These are phyloP conservation scores for Huntiella decipiens DNA, from an alignment of 2,329 filamentous ascomycete genomes.

Conservation along the genomic window DNA sequence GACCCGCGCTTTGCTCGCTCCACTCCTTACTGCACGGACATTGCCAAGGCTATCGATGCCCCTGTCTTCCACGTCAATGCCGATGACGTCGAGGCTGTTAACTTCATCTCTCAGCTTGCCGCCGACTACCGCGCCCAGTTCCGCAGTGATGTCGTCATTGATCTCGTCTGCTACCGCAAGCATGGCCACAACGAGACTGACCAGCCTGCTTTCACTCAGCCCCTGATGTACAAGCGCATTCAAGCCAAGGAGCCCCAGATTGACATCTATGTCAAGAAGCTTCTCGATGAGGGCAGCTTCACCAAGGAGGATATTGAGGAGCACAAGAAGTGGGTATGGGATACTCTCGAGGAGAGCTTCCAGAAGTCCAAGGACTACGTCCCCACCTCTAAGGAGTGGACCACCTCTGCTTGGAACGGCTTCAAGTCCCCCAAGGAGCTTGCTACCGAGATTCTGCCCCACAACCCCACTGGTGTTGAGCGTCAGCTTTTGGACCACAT, in stretches of 20 bases:
- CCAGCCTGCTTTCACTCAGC: slow-evolving; percentile 98
- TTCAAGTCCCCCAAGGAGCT: slow-evolving; percentile 99
- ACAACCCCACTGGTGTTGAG: slow-evolving; percentile 71
- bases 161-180: slow-evolving; percentile 97
- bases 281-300: slow-evolving; percentile 82
- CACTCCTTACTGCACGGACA: slow-evolving; percentile 96
- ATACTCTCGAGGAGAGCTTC: slow-evolving; percentile 96
- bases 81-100: slow-evolving; percentile 94
- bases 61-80: slow-evolving; percentile 99
- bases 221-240: slow-evolving; percentile 98
- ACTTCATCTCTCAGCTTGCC: slow-evolving; percentile 92
- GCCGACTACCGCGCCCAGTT: slow-evolving; percentile 98
- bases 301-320: slow-evolving; percentile 95
- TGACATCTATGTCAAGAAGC: slow-evolving; percentile 78
- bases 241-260: slow-evolving; percentile 66
- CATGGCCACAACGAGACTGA: slow-evolving; percentile 99
- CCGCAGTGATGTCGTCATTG: slow-evolving; percentile 94
- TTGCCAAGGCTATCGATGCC: slow-evolving; percentile 95
- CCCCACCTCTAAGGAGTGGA: slow-evolving; percentile 92
- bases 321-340: slow-evolving; percentile 99
- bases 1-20: slow-evolving; percentile 94
- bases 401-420: slow-evolving; percentile 96
- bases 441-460: slow-evolving; percentile 80
- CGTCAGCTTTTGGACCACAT: slow-evolving; percentile 59
- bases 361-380: slow-evolving; percentile 94